These are phyloP conservation scores for Berberis thunbergii DNA, from an alignment of 164 flowering plant genomes.

Conservation along the genomic window DNA sequence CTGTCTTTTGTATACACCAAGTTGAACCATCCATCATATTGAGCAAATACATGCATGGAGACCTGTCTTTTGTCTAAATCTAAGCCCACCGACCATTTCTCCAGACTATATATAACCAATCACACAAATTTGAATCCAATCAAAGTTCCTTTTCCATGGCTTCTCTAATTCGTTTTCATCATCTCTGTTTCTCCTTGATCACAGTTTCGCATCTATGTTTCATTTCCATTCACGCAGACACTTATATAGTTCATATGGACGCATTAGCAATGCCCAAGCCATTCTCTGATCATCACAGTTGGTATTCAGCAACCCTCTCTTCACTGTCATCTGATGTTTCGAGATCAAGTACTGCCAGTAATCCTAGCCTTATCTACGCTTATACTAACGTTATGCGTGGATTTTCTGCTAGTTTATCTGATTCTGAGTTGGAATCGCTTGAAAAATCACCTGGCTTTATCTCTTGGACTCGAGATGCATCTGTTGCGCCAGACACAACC, in stretches of 20 bases:
- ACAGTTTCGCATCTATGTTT: not conserved
- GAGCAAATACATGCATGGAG: too few relatives aligned
- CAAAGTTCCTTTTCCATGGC: slow-evolving; percentile 1
- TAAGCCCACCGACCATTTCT: too few relatives aligned
- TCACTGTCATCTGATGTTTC: not conserved
- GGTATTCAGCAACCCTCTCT: slow-evolving; percentile 10
- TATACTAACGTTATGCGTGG: not conserved
- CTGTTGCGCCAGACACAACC: slow-evolving; percentile 5
- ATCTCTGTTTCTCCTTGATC: not conserved
- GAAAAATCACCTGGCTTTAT: slow-evolving; percentile 1
- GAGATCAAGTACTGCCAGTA: not conserved
- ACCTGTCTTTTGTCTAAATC: too few relatives aligned
- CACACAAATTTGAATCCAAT: too few relatives aligned
- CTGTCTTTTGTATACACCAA: too few relatives aligned
- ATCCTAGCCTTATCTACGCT: not conserved
- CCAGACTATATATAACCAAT: too few relatives aligned
- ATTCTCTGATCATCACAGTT: slow-evolving; percentile 6
- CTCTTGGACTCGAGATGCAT: slow-evolving; percentile 1
- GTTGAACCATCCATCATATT: too few relatives aligned
- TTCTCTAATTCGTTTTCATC: not conserved
- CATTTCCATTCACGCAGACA: not conserved
- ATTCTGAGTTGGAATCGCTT: slow-evolving; percentile 4
- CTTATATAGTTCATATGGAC: slow-evolving; percentile 18
- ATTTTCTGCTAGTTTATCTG: slow-evolving; percentile 6
- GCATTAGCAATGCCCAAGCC: slow-evolving; percentile 9